phyloP scores from a whole-genome alignment of 305 asterid species.

The Fraxinus sp. region DNA sequence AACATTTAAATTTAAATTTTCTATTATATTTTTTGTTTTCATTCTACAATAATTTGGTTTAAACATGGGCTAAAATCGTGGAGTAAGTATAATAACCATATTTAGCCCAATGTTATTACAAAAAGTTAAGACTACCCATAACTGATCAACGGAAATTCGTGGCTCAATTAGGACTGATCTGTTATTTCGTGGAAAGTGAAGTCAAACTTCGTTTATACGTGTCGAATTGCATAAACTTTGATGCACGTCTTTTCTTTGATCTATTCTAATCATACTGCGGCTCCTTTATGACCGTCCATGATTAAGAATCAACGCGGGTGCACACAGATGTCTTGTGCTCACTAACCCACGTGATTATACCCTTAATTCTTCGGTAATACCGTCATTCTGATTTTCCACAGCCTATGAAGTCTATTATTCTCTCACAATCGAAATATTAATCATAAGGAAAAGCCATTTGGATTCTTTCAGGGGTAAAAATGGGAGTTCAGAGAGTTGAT shows the following conservation, averaged over 20 bases:
- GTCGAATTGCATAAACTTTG: conserved; percentile 32
- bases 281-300: conserved; percentile 28
- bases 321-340: conserved; percentile 20
- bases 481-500: background rate
- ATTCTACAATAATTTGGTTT: too few species aligned
- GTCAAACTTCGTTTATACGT: conserved; percentile 22
- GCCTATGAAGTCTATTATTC: background rate
- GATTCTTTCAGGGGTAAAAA: conserved; percentile 24
- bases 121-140: conserved; percentile 21
- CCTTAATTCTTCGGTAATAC: conserved; percentile 25
- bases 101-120: background rate
- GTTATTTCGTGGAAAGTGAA: background rate
- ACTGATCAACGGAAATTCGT: conserved; percentile 3
- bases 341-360: conserved; percentile 18
- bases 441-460: background rate
- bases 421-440: background rate
- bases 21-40: too few species aligned
- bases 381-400: conserved; percentile 18
- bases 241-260: conserved; percentile 19
- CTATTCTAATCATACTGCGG: conserved; percentile 3
- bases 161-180: background rate
- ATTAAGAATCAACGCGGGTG: conserved; percentile 2
- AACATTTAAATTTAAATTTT: too few species aligned
- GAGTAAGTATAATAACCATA: background rate
- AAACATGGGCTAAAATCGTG: too few species aligned